Evolutionary conservation across 169 alveolate species (phyloP), one percentile per base, ranked within the genome.

Genomic region (Plasmodium cynomolgi): DNA sequence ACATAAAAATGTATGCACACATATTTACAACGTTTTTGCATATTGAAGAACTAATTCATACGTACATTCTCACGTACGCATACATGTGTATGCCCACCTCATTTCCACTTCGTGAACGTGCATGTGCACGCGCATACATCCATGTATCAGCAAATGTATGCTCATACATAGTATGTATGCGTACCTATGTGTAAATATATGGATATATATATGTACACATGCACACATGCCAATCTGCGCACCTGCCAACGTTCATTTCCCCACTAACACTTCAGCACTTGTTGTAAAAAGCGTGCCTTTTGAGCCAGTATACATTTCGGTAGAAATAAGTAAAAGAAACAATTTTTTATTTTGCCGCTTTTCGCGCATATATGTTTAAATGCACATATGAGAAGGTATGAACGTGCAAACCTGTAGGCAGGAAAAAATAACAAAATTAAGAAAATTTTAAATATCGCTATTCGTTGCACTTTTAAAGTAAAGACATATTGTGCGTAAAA

Each of bases 231-330:
- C 11, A 56, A 82, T 50, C n/a, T 82, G 6, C n/a, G n/a, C n/a
- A 31, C 50, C 41, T 50, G 23, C 41, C 31, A 39, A n/a, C 71
- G 62, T 56, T 23, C 74, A 26, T 83, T 26, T 29, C 8, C 80
- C 81, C 81, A 86, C 81, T 75, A 75, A 77, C 81, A 37, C 29
- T 75, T 86, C 68, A 79, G 86, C 81, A 54, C 80, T 86, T 86
- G 58, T 75, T 74, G 44, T 56, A 86, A 68, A 56, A 71, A 39
- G 39, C 44, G 68, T 86, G 39, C 71, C 41, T 34, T 77, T 29
- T 50, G 85, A 83, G 71, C 56, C 50, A 26, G 34, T 73, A 84
- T 73, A 75, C 81, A 77, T 75, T 86, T 54, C 93, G 56, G 93
- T 37, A 37, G 93, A 41, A 77, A 77, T 75, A 71, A 77, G 56